Percentiles rank a stretch among this genome's conserved stretches.
phyloP scores from a whole-genome alignment of 2,329 filamentous ascomycete species.

The Chaetomium globosum region DNA sequence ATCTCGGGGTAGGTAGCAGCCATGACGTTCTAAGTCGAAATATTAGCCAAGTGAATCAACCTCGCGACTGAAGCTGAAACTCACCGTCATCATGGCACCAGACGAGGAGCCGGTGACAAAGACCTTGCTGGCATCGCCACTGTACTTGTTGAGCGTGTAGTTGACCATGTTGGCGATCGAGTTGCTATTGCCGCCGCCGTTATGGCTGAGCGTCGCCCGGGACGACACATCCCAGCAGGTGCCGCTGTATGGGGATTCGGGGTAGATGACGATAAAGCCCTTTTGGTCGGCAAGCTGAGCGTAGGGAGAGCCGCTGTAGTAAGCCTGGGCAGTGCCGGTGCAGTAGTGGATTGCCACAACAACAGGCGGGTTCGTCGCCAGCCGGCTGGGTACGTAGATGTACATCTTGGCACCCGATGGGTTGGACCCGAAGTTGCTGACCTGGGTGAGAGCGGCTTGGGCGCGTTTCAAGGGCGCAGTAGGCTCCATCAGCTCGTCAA shows the following conservation, averaged over 20 bases:
- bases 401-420: conserved; percentile 51
- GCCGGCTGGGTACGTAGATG: conserved; percentile 46
- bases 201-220: conserved; percentile 53
- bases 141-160: conserved; percentile 57
- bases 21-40: conserved; percentile 46
- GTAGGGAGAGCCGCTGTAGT: conserved; percentile 54
- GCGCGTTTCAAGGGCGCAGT: conserved; percentile 31
- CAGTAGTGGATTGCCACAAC: conserved; percentile 60
- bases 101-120: conserved; percentile 57
- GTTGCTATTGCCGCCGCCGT: conserved; percentile 59
- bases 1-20: conserved; percentile 52
- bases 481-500: conserved; percentile 34
- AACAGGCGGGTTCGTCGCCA: conserved; percentile 49
- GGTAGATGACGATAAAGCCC: conserved; percentile 57
- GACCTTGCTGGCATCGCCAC: conserved; percentile 53
- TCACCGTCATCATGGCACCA: conserved; percentile 54
- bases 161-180: conserved; percentile 62
- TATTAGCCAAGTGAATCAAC: neutral
- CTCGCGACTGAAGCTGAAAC: conserved; percentile 8
- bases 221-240: conserved; percentile 63
- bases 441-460: conserved; percentile 41
- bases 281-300: conserved; percentile 47
- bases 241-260: conserved; percentile 54
- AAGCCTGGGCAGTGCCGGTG: conserved; percentile 52
- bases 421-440: conserved; percentile 47